These are phyloP conservation scores for Aspergillus novoparasiticus DNA, from an alignment of 2,329 filamentous ascomycete species.

Conservation along the genomic window DNA sequence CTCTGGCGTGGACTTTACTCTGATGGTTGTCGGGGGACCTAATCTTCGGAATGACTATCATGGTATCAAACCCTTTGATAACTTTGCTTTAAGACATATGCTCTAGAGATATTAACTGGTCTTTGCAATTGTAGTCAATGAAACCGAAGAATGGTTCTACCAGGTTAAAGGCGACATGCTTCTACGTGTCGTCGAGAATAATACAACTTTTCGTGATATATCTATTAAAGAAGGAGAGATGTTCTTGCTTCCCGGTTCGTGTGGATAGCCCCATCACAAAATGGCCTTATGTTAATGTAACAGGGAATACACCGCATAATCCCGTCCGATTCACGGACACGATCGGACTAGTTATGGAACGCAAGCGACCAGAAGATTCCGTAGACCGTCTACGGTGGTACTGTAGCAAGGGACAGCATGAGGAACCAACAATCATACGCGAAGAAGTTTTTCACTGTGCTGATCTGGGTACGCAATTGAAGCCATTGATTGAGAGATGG, in stretches of 20 bases:
- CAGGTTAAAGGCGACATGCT: conserved; percentile 24
- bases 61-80: conserved; percentile 5
- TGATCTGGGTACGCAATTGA: conserved; percentile 19
- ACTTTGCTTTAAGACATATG: neutral
- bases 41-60: conserved; percentile 24
- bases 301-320: conserved; percentile 72
- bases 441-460: conserved; percentile 21
- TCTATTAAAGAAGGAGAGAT: conserved; percentile 21
- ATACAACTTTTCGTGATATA: conserved; percentile 17
- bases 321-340: conserved; percentile 85
- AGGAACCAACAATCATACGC: conserved; percentile 14
- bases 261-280: neutral
- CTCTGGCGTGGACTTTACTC: conserved; percentile 20
- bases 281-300: neutral
- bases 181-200: conserved; percentile 18
- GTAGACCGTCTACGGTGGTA: conserved; percentile 85
- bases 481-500: conserved; percentile 19
- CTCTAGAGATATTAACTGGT: neutral
- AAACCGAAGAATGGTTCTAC: conserved; percentile 26
- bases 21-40: conserved; percentile 24
- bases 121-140: conserved; percentile 11
- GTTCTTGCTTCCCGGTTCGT: conserved; percentile 18
- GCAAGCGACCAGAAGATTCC: conserved; percentile 67
- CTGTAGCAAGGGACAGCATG: conserved; percentile 22
- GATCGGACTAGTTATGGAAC: conserved; percentile 84